Conservation (phyloP, 2,329 filamentous ascomycete genomes). For the Nemania sp. region DNA sequence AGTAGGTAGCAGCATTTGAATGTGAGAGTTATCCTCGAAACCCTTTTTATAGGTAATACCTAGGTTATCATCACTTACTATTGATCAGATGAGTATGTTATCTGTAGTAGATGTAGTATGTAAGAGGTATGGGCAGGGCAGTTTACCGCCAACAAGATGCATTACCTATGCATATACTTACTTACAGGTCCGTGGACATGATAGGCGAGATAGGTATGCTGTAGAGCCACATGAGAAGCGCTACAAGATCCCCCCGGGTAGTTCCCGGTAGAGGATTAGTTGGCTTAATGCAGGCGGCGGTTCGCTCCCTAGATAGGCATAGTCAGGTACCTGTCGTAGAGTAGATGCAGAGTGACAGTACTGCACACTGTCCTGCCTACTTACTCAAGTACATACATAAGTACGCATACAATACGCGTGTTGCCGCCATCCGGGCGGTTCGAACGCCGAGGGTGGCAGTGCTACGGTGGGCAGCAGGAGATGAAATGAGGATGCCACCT, state of each 20-base stretch:
- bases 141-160: no score
- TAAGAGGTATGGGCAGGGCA: no score
- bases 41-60: no score
- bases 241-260: no score
- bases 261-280: constrained; percentile 18
- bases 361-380: background rate
- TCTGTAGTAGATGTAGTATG: no score
- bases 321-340: background rate
- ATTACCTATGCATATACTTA: background rate
- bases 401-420: background rate
- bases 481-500: constrained; percentile 35
- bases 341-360: background rate
- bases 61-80: no score
- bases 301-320: background rate
- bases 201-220: no score
- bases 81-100: no score
- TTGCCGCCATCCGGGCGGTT: constrained; percentile 28
- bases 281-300: constrained; percentile 9
- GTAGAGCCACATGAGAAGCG: background rate
- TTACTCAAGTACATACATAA: no score
- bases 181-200: no score
- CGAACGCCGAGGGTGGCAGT: constrained; percentile 38
- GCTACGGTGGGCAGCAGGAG: constrained; percentile 27
- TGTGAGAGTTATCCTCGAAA: no score
- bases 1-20: no score